Evolutionary conservation across 2,329 filamentous ascomycete species (phyloP), one percentile per base, ranked within the genome.

Genomic region (Alternaria sp.): DNA sequence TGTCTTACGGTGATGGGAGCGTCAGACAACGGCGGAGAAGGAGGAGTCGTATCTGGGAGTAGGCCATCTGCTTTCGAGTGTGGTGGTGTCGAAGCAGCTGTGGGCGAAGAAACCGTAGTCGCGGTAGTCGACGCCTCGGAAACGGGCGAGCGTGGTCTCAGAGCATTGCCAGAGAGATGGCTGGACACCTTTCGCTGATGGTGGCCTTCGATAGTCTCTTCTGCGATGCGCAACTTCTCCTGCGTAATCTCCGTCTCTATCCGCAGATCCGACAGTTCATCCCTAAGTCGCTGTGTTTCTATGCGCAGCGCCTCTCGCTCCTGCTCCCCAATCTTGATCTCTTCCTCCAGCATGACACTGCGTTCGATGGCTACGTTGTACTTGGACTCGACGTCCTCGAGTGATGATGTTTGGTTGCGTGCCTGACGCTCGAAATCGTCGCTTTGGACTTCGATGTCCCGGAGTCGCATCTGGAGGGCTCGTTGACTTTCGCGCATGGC

Each of bases 381-480:
- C 80, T 98, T 99, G 64, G 92, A 94, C 81, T 99, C 95, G 79
- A 99, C 85, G 76, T 99, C 95, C 81, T 99, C 95, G 64, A 98
- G 87, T 52, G 94, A 97, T 45, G 94, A 97, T 36, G 93, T 94
- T 28, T 94, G 97, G 80, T 97, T 95, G 71, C 95, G 90, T 69
- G 95, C 94, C 82, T 98, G 94, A 68, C 93, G 90, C 83, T 99
- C 95, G 77, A 94, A 97, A 80, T 99, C 95, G 84, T 99, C 95
- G 81, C 98, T 99, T 77, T 92, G 93, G 57, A 99, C 95, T 81
- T 99, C 95, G 71, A 94, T 97, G 78, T 99, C 95, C 69, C 95
- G 90, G 59, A 99, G 83, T 79, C 87, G 92, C 65, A 97, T 84
- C 73, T 95, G 91, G 63, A 97, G 81, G 4, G 90, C 89, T 67